Percentiles rank a stretch among this genome's conserved stretches.
Conservation (phyloP, 805 yeast species). For the Lachancea kluyveri region DNA sequence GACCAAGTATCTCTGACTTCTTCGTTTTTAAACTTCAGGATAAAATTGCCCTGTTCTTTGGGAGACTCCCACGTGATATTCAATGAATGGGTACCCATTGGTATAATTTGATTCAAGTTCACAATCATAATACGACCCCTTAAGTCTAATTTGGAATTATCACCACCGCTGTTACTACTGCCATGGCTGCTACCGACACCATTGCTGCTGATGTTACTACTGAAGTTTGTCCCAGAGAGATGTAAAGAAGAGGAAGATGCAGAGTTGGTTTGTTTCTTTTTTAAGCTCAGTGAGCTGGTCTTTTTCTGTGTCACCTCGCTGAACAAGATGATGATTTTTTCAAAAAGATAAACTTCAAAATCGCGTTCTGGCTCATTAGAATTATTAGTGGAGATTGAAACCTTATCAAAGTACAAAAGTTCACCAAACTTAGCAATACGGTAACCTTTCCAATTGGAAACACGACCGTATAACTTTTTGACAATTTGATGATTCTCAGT, state of each 20-base stretch:
- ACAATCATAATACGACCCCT: conserved; percentile 80
- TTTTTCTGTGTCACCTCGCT: conserved; percentile 51
- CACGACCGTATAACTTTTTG: conserved; percentile 64
- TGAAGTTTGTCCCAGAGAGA: conserved; percentile 7
- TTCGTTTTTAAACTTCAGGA: conserved; percentile 75
- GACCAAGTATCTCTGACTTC: conserved; percentile 85
- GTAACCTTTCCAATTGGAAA: conserved; percentile 90
- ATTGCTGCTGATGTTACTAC: conserved; percentile 11
- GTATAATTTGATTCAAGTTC: conserved; percentile 47
- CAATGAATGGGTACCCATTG: conserved; percentile 47
- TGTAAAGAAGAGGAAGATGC: conserved; percentile 15
- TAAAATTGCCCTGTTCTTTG: conserved; percentile 79
- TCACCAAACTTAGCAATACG: conserved; percentile 77
- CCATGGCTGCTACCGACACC: conserved; percentile 11
- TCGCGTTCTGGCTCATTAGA: conserved; percentile 67
- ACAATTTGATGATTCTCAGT: conserved; percentile 77
- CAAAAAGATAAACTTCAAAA: conserved; percentile 85
- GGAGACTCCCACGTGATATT: conserved; percentile 79
- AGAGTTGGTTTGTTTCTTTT: conserved; percentile 31
- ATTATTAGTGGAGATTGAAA: conserved; percentile 41
- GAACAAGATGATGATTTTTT: conserved; percentile 57
- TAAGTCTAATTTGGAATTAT: conserved; percentile 47
- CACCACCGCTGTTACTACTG: conserved; percentile 15
- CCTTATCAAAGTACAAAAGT: conserved; percentile 65
- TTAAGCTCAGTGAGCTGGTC: conserved; percentile 38